These are phyloP conservation scores for Verticillium alfalfae DNA, from an alignment of 2,329 filamentous ascomycete species.

Conservation along the genomic window DNA sequence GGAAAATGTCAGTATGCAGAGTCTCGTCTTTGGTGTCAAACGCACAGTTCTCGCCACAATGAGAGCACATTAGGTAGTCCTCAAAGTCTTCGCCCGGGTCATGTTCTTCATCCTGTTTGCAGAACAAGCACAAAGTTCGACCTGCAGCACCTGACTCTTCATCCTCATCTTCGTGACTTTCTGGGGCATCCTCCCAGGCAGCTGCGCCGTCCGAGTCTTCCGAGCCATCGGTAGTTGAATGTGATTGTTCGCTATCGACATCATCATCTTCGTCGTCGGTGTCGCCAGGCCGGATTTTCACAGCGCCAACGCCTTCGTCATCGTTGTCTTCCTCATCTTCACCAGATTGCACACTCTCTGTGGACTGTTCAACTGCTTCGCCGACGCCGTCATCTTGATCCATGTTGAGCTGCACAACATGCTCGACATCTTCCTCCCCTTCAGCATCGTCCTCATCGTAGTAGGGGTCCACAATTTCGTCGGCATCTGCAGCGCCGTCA, in stretches of 20 bases:
- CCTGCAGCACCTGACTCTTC: slow-evolving; percentile 51
- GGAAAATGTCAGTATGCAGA: slow-evolving; percentile 18
- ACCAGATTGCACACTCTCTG: not conserved
- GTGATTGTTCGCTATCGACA: slow-evolving; percentile 35
- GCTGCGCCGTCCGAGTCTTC: slow-evolving; percentile 52
- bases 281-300: slow-evolving; percentile 50
- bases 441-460: slow-evolving; percentile 35
- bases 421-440: slow-evolving; percentile 22
- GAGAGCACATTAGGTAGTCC: slow-evolving; percentile 67
- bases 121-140: slow-evolving; percentile 59
- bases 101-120: slow-evolving; percentile 74
- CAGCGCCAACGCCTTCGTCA: slow-evolving; percentile 50
- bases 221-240: slow-evolving; percentile 42
- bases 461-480: slow-evolving; percentile 10
- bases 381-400: not conserved
- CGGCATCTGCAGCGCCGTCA: slow-evolving; percentile 16
- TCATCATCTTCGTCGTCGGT: slow-evolving; percentile 37
- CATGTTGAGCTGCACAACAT: slow-evolving; percentile 17
- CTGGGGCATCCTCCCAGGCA: slow-evolving; percentile 53
- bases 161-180: slow-evolving; percentile 48
- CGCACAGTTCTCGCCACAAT: slow-evolving; percentile 80
- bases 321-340: slow-evolving; percentile 26
- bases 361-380: not conserved
- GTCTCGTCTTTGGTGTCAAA: slow-evolving; percentile 20
- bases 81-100: slow-evolving; percentile 80